Evolutionary conservation across 805 yeast species (phyloP).

Genomic region (Zygosaccharomyces pseudorouxii): DNA sequence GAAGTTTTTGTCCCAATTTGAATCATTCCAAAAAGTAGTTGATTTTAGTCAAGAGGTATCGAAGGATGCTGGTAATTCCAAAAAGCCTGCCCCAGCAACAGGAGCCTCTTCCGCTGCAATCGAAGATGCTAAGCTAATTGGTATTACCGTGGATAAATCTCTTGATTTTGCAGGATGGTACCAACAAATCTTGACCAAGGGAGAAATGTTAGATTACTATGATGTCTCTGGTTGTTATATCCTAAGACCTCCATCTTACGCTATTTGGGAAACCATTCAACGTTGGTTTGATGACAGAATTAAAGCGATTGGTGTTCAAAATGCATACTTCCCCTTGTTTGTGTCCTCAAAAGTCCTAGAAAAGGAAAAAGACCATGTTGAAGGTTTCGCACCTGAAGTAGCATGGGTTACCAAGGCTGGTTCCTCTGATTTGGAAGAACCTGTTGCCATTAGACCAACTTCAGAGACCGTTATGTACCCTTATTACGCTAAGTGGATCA

Average conservation of each 20-base stretch:
- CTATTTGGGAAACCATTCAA: slow-evolving; percentile 93
- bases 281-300: slow-evolving; percentile 75
- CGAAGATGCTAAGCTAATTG: slow-evolving; percentile 86
- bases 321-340: slow-evolving; percentile 98
- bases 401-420: slow-evolving; percentile 99
- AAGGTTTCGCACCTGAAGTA: slow-evolving; percentile 99
- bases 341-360: slow-evolving; percentile 90
- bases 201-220: slow-evolving; percentile 97
- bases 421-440: slow-evolving; percentile 88
- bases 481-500: slow-evolving; percentile 97
- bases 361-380: slow-evolving; percentile 96
- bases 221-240: slow-evolving; percentile 99
- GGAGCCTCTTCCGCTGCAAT: slow-evolving; percentile 44
- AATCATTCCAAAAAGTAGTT: slow-evolving; percentile 39
- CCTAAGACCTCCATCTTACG: slow-evolving; percentile 90
- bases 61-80: slow-evolving; percentile 36
- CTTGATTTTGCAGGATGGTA: slow-evolving; percentile 96
- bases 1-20: slow-evolving; percentile 39
- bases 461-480: slow-evolving; percentile 99
- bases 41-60: slow-evolving; percentile 44
- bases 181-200: slow-evolving; percentile 91
- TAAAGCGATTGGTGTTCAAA: slow-evolving; percentile 85
- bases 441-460: slow-evolving; percentile 98
- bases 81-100: slow-evolving; percentile 29
- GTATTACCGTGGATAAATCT: slow-evolving; percentile 91